Percentiles rank a stretch among this genome's conserved stretches.
These are phyloP conservation scores for Batkoa obscura DNA, from an alignment of 371 early-diverging fungal genomes.

Conservation along the genomic window DNA sequence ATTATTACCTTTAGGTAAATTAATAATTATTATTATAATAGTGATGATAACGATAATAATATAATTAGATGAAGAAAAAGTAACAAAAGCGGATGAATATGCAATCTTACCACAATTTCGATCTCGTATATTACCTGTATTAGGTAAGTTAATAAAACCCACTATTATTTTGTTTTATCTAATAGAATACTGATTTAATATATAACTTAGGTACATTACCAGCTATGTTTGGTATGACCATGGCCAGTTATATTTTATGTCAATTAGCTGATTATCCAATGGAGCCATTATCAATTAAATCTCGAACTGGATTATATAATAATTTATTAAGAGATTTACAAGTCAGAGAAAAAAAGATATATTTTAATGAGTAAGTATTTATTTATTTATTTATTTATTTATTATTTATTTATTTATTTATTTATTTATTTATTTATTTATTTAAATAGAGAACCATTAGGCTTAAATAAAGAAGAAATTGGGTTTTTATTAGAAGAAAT, in stretches of 20 bases:
- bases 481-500: too few species aligned
- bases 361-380: slow-evolving; percentile 20
- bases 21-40: neutral
- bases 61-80: slow-evolving; percentile 45
- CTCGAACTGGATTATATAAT: slow-evolving; percentile 47
- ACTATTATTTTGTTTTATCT: too few species aligned
- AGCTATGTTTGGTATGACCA: slow-evolving; percentile 80
- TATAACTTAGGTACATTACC: slow-evolving; percentile 47
- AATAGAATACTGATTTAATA: too few species aligned
- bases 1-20: slow-evolving; percentile 39
- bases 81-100: slow-evolving; percentile 67
- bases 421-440: too few species aligned
- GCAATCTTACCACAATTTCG: slow-evolving; percentile 78
- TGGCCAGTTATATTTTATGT: slow-evolving; percentile 68
- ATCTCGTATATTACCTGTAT: slow-evolving; percentile 64
- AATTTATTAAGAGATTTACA: slow-evolving; percentile 53
- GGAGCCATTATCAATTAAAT: slow-evolving; percentile 65
- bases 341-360: slow-evolving; percentile 33
- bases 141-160: slow-evolving; percentile 10
- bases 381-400: too few species aligned
- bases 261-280: slow-evolving; percentile 53
- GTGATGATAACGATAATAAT: too few species aligned
- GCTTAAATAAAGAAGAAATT: too few species aligned
- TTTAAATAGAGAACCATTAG: too few species aligned
- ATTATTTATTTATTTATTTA: too few species aligned